These are phyloP conservation scores for Exophiala mesophila DNA, from an alignment of 2,329 filamentous ascomycete genomes.

Conservation along the genomic window DNA sequence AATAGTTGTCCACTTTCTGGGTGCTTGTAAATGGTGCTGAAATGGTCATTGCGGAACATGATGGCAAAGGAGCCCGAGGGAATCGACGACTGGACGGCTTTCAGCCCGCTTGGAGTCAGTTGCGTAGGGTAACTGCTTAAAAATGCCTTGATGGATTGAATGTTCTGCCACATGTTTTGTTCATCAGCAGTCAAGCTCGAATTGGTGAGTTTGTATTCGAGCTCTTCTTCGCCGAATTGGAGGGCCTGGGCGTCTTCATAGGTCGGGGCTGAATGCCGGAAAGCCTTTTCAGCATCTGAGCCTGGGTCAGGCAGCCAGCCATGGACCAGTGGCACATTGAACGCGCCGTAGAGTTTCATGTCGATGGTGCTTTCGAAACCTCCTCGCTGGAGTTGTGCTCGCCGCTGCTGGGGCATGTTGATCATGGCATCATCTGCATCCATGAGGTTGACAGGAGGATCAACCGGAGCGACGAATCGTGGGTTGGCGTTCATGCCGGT, in stretches of 20 bases:
- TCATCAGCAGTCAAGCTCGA: slow-evolving; percentile 66
- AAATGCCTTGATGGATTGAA: slow-evolving; percentile 78
- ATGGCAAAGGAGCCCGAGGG: slow-evolving; percentile 78
- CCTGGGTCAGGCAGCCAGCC: slow-evolving; percentile 74
- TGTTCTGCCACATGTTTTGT: slow-evolving; percentile 75
- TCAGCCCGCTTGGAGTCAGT: slow-evolving; percentile 74
- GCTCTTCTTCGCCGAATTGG: slow-evolving; percentile 80
- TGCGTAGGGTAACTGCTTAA: slow-evolving; percentile 76
- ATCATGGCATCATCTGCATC: slow-evolving; percentile 27
- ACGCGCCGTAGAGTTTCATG: slow-evolving; percentile 86
- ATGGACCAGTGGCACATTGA: slow-evolving; percentile 82
- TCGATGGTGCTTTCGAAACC: slow-evolving; percentile 83
- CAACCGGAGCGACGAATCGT: slow-evolving; percentile 63
- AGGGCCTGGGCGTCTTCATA: slow-evolving; percentile 91
- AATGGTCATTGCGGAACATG: slow-evolving; percentile 94
- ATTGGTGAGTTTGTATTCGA: slow-evolving; percentile 69
- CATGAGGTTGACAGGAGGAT: slow-evolving; percentile 41
- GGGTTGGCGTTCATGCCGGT: slow-evolving; percentile 99
- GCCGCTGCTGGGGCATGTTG: slow-evolving; percentile 14
- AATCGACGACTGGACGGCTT: slow-evolving; percentile 65
- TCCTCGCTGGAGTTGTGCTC: slow-evolving; percentile 46
- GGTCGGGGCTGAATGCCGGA: slow-evolving; percentile 69
- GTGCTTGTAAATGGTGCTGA: slow-evolving; percentile 88
- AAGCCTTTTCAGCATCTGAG: slow-evolving; percentile 60
- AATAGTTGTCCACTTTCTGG: slow-evolving; percentile 70